Evolutionary conservation across 2,329 filamentous ascomycete genomes (phyloP).

Genomic region (Coniella lustricola): DNA sequence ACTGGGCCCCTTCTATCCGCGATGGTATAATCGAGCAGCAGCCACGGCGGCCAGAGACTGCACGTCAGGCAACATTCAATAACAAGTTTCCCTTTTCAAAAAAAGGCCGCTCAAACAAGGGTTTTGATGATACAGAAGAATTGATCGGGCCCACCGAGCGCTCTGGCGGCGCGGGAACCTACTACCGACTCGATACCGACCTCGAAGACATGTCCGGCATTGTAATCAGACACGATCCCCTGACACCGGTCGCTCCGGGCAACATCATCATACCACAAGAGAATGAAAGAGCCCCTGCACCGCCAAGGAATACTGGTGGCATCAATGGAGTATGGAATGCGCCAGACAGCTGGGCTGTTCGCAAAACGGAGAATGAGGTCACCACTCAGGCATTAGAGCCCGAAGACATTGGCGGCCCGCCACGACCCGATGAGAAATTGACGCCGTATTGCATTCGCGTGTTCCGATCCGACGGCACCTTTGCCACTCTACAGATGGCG

Average conservation of each 20-base stretch:
- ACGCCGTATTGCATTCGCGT: conserved; percentile 87
- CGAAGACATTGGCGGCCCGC: conserved; percentile 62
- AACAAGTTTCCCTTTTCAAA: conserved; percentile 59
- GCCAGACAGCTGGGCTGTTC: conserved; percentile 94
- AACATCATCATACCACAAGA: conserved; percentile 34
- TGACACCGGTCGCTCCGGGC: conserved; percentile 62
- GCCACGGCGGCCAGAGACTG: conserved; percentile 18
- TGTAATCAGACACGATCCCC: conserved; percentile 60
- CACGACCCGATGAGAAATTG: conserved; percentile 65
- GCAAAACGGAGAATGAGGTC: conserved; percentile 61
- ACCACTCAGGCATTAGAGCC: conserved; percentile 48
- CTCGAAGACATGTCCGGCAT: conserved; percentile 90
- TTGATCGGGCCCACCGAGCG: conserved; percentile 54
- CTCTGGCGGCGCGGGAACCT: conserved; percentile 39
- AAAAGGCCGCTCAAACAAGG: conserved; percentile 40
- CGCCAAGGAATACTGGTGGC: conserved; percentile 20
- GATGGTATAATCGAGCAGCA: conserved; percentile 3
- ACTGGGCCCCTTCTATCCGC: conserved; percentile 16
- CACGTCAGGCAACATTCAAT: conserved; percentile 48
- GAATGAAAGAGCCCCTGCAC: conserved; percentile 31
- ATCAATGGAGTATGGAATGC: conserved; percentile 73
- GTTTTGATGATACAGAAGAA: conserved; percentile 49
- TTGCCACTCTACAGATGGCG: conserved; percentile 80
- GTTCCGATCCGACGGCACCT: conserved; percentile 89
- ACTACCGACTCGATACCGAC: conserved; percentile 81